Evolutionary conservation across 768 basidiomycete genomes (phyloP).

Genomic region (Phanerodontia chrysosporium): DNA sequence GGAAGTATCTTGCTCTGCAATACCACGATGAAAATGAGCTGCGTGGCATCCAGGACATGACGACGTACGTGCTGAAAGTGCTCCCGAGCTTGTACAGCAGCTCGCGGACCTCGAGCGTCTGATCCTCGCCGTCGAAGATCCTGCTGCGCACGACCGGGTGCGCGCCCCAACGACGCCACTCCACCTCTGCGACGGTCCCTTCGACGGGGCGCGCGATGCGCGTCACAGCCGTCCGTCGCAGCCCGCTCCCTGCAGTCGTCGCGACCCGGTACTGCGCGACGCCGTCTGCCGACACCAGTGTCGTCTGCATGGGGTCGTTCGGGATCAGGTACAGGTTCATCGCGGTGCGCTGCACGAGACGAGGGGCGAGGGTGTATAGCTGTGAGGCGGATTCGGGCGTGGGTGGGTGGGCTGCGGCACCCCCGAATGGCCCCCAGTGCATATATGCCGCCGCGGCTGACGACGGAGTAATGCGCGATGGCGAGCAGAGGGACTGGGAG

Average conservation of each 20-base stretch:
- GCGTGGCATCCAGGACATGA: background rate
- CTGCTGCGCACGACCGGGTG: conserved; percentile 41
- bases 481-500: background rate
- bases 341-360: background rate
- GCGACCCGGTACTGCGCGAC: conserved; percentile 45
- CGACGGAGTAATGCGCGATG: background rate
- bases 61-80: conserved; percentile 39
- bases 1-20: conserved; percentile 43
- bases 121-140: conserved; percentile 28
- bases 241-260: conserved; percentile 31
- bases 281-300: conserved; percentile 47
- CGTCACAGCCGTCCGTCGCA: conserved; percentile 32
- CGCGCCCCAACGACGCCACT: conserved; percentile 39
- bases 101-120: conserved; percentile 29
- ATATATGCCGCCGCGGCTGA: background rate
- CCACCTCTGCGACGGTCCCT: conserved; percentile 42
- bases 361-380: background rate
- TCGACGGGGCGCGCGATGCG: conserved; percentile 37
- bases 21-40: background rate
- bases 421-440: no score
- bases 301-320: conserved; percentile 46
- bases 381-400: background rate
- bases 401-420: no score
- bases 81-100: conserved; percentile 39
- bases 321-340: conserved; percentile 54